Evolutionary conservation across 495 filamentous ascomycete species (phyloP), one percentile per base, ranked within the genome.

Genomic region (Letharia columbiana): DNA sequence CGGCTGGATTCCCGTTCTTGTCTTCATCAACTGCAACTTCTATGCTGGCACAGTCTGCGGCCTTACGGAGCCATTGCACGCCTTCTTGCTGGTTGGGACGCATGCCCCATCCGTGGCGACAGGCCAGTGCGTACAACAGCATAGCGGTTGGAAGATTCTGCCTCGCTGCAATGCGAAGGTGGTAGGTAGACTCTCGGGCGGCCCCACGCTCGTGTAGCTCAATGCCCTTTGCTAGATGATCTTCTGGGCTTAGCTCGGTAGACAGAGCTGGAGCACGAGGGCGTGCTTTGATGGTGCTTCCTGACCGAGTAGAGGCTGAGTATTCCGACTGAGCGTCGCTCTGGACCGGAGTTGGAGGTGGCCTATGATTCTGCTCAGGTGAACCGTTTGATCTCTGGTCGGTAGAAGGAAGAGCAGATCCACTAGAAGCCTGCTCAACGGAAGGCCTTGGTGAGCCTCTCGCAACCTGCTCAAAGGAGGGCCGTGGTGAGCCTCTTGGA

Each of bases 91-190:
- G 90, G 73, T 96, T 96, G 23, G 91, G 84, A 23, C 91, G 86
- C 91, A 97, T 96, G 13, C 94, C 94, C 94, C 94, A 98, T 39
- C 94, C 94, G 73, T 98, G 94, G n/a, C 95, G 86, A 73, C 92
- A 96, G 42, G 94, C 95, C 50, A 98, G 82, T 8, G 93, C 95
- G 75, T 96, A 98, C 12, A 98, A 80, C 9, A 98, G 80, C 94
- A 98, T 98, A 17, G 86, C 94, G 0, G 91, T 96, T 0, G 94
- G 92, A 61, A 94, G 85, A 17, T 89, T 87, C 50, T 87, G 86
- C 69, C 87, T 87, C 4, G 94, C 95, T 8, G 94, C 94, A 71
- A 96, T 84, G 13, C 94, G 89, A 39, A 98, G 81, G 73, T 98
- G 94, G 74, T 96, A 98, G 4, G 95, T 96, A 0, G 92, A 96